These are phyloP conservation scores for Thalassiosira delicatula DNA, from an alignment of 352 stramenopile species.

Conservation along the genomic window DNA sequence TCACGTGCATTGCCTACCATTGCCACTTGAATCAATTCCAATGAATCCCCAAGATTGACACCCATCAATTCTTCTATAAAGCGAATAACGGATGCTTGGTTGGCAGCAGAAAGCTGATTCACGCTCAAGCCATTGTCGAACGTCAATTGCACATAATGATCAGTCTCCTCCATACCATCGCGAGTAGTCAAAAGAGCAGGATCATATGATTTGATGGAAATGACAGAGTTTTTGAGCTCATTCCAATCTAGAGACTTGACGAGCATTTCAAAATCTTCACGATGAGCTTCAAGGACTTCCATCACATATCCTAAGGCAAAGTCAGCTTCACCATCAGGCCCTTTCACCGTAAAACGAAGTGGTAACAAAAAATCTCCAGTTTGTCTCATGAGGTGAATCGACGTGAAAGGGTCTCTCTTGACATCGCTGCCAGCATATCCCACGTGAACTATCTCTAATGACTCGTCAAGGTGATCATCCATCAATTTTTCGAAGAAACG, in stretches of 20 bases:
- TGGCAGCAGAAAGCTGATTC: neutral
- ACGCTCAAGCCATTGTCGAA: neutral
- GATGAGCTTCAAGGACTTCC: constrained; percentile 4
- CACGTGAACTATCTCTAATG: too few species aligned
- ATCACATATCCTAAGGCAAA: constrained; percentile 16
- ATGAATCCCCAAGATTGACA: too few species aligned
- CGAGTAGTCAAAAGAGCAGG: neutral
- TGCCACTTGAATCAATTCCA: constrained; percentile 6
- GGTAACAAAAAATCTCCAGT: neutral
- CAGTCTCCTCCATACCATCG: neutral
- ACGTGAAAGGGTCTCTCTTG: too few species aligned
- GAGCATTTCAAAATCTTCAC: constrained; percentile 3
- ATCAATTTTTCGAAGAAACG: neutral
- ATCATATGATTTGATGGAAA: neutral
- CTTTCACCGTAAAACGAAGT: constrained; percentile 12
- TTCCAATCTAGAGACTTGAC: constrained; percentile 26
- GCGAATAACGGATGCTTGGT: neutral
- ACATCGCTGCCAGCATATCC: too few species aligned
- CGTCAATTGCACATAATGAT: neutral
- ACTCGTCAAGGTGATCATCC: neutral
- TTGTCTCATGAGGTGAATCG: too few species aligned
- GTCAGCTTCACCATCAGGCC: neutral
- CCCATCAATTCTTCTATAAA: neutral
- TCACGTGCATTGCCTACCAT: neutral
- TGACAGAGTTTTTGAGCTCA: constrained; percentile 6